Evolutionary conservation across 371 early-diverging fungal genomes (phyloP).

Genomic region (Mortierella sp.): DNA sequence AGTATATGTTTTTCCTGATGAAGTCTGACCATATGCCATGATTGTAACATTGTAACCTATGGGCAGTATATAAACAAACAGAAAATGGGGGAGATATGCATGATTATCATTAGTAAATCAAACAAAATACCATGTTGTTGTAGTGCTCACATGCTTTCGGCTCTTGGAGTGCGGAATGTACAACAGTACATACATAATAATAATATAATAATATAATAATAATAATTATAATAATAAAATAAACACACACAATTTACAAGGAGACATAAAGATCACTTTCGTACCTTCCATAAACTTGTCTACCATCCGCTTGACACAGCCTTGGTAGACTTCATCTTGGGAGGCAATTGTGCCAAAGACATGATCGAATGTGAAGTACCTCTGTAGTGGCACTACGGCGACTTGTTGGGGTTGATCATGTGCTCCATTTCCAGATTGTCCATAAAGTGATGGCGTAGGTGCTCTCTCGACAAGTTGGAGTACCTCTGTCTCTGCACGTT

Average conservation of each 20-base stretch:
- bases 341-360: constrained; percentile 75
- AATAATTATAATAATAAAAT: not conserved
- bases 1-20: constrained; percentile 98
- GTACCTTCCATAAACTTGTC: constrained; percentile 91
- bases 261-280: not conserved
- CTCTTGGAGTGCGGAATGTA: not conserved
- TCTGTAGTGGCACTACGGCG: constrained; percentile 64
- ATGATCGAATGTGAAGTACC: constrained; percentile 82
- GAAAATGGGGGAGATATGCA: not conserved
- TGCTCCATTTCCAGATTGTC: constrained; percentile 7
- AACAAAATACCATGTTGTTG: not conserved
- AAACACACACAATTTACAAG: too few relatives aligned
- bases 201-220: not conserved
- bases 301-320: constrained; percentile 78
- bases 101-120: not conserved
- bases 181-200: not conserved
- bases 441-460: constrained; percentile 55
- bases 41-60: constrained; percentile 95
- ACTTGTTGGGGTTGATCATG: constrained; percentile 46
- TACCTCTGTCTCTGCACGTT: constrained; percentile 60
- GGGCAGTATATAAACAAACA: not conserved
- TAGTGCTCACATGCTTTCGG: constrained; percentile 3
- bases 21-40: constrained; percentile 98
- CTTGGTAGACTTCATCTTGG: constrained; percentile 83
- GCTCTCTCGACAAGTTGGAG: constrained; percentile 60